phyloP scores from a whole-genome alignment of 257 asterid species.

The Solanum lignicaule region DNA sequence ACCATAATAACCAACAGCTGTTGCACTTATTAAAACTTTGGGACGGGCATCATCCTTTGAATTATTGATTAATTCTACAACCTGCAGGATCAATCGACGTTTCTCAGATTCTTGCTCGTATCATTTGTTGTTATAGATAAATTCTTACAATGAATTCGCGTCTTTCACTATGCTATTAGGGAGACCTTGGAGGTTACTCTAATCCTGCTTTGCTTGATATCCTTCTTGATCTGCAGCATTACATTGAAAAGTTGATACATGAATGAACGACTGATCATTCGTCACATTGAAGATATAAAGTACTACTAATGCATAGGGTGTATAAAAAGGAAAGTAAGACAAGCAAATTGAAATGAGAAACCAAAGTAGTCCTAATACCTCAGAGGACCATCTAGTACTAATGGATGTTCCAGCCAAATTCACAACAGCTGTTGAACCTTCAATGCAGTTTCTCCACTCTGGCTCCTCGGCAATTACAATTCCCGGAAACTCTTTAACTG shows the following conservation, averaged over 20 bases:
- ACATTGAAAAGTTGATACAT: slow-evolving; percentile 1
- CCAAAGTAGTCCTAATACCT: slow-evolving; percentile 23
- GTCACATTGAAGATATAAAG: neutral
- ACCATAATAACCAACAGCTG: slow-evolving; percentile 96
- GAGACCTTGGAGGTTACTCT: slow-evolving; percentile 68
- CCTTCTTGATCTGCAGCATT: slow-evolving; percentile 74
- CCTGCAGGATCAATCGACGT: slow-evolving; percentile 26
- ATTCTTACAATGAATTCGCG: neutral
- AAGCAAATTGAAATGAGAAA: neutral
- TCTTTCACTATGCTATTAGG: neutral
- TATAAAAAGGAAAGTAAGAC: neutral
- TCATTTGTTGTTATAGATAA: neutral
- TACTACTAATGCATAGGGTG: neutral
- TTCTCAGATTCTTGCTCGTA: neutral
- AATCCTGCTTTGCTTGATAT: slow-evolving; percentile 83
- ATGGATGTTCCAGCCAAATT: slow-evolving; percentile 90
- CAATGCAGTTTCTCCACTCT: slow-evolving; percentile 72
- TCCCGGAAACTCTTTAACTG: slow-evolving; percentile 68
- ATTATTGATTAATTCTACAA: slow-evolving; percentile 59
- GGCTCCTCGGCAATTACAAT: slow-evolving; percentile 68
- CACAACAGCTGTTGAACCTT: slow-evolving; percentile 85
- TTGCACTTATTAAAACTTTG: slow-evolving; percentile 73
- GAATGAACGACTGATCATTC: neutral
- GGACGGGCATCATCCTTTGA: slow-evolving; percentile 50
- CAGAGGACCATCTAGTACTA: slow-evolving; percentile 90